These are phyloP conservation scores for Mycena citricolor DNA, from an alignment of 1,284 basidiomycete species.

Conservation along the genomic window DNA sequence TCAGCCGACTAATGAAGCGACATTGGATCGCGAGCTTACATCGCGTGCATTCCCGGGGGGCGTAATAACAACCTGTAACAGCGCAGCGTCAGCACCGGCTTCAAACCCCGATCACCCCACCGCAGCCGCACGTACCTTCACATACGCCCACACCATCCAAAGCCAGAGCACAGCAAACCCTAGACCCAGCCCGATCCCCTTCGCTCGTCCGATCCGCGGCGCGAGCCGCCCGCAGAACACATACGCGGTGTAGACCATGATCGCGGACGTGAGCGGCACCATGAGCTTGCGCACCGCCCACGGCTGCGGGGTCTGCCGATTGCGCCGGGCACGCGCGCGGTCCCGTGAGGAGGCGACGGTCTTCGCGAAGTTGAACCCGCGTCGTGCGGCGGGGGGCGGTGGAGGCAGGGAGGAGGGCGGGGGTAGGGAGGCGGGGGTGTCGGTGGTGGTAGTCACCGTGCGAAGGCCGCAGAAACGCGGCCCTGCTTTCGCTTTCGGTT, in stretches of 20 bases:
- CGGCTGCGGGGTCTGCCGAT: conserved; percentile 50
- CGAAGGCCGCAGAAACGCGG: too few relatives aligned
- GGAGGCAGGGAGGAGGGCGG: too few relatives aligned
- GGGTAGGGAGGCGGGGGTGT: too few relatives aligned
- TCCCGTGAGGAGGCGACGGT: too few relatives aligned
- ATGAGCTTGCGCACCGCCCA: conserved; percentile 64
- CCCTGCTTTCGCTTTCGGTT: too few relatives aligned
- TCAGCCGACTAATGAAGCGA: not conserved
- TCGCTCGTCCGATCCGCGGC: too few relatives aligned
- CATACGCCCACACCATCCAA: conserved; percentile 75
- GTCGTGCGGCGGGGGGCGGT: too few relatives aligned
- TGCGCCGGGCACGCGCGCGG: too few relatives aligned
- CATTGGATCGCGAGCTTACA: conserved; percentile 40
- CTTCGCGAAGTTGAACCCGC: too few relatives aligned
- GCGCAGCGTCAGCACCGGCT: not conserved
- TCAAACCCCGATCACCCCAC: not conserved
- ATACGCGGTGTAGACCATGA: conserved; percentile 65
- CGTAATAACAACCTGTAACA: conserved; percentile 53
- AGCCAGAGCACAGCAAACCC: conserved; percentile 60
- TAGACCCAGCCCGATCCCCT: conserved; percentile 56
- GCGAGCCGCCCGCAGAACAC: conserved; percentile 71
- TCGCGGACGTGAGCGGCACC: conserved; percentile 48
- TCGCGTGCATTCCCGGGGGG: conserved; percentile 70
- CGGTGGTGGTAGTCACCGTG: too few relatives aligned
- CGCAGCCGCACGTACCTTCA: conserved; percentile 53